phyloP scores from a whole-genome alignment of 1,139 yeast genomes.

The Komagataea norvegica region DNA sequence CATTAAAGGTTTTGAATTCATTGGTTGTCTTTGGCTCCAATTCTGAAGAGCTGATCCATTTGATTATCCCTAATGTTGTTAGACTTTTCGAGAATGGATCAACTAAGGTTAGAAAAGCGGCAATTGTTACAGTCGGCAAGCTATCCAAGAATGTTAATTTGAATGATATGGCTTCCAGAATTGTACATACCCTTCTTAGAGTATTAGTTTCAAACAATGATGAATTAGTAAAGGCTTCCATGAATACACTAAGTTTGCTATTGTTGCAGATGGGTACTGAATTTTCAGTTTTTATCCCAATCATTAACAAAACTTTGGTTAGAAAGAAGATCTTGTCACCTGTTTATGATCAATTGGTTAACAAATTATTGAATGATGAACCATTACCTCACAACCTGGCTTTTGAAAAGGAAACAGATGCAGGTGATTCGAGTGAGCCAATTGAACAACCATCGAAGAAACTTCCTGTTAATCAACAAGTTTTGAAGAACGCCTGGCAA shows the following conservation, averaged over 20 bases:
- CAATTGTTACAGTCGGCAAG: constrained; percentile 82
- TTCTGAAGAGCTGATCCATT: constrained; percentile 83
- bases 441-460: constrained; percentile 70
- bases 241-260: constrained; percentile 78
- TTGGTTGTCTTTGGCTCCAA: constrained; percentile 87
- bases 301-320: constrained; percentile 66
- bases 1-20: constrained; percentile 75
- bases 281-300: constrained; percentile 82
- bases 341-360: constrained; percentile 75
- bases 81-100: constrained; percentile 71
- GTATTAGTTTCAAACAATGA: constrained; percentile 55
- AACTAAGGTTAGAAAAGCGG: constrained; percentile 56
- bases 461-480: constrained; percentile 47
- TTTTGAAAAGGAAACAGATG: constrained; percentile 62
- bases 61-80: constrained; percentile 80
- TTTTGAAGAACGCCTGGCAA: constrained; percentile 78
- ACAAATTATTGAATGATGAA: constrained; percentile 78
- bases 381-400: constrained; percentile 77
- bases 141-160: constrained; percentile 68
- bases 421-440: constrained; percentile 53
- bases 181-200: constrained; percentile 80
- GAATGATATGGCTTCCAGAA: constrained; percentile 86
- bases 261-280: constrained; percentile 80
- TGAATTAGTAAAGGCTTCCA: constrained; percentile 59
- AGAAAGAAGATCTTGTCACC: constrained; percentile 65